Conservation (phyloP, 371 early-diverging fungal genomes). For the Syncephalis plumigaleata region DNA sequence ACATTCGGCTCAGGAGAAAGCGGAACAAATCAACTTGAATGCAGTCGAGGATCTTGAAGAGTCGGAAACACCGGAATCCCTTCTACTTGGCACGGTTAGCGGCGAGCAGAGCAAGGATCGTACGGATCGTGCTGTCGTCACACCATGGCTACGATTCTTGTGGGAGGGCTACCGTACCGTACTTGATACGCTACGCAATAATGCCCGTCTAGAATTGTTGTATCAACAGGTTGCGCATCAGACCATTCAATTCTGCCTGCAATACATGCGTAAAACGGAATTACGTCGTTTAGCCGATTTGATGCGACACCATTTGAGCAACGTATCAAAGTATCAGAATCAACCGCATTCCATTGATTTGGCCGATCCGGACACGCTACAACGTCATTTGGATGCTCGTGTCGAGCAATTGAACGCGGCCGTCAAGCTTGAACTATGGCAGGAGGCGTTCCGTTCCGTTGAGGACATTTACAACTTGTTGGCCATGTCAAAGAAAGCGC, state of each 20-base stretch:
- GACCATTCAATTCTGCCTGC: slow-evolving; percentile 91
- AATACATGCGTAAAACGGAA: slow-evolving; percentile 91
- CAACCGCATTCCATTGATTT: slow-evolving; percentile 87
- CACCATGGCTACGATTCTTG: slow-evolving; percentile 94
- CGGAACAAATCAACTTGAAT: slow-evolving; percentile 68
- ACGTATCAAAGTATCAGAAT: slow-evolving; percentile 80
- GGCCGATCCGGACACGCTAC: slow-evolving; percentile 88
- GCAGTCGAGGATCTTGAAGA: slow-evolving; percentile 90
- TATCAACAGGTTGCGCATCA: slow-evolving; percentile 71
- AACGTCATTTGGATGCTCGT: slow-evolving; percentile 88
- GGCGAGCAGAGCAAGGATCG: slow-evolving; percentile 89
- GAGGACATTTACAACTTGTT: slow-evolving; percentile 94
- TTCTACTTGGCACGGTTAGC: slow-evolving; percentile 84
- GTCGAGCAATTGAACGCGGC: slow-evolving; percentile 90
- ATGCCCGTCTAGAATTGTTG: slow-evolving; percentile 79
- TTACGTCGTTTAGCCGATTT: slow-evolving; percentile 94
- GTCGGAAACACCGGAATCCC: slow-evolving; percentile 88
- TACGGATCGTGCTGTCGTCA: slow-evolving; percentile 90
- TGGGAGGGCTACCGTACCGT: slow-evolving; percentile 97
- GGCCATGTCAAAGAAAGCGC: slow-evolving; percentile 74
- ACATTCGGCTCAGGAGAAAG: slow-evolving; percentile 78
- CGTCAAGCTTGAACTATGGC: slow-evolving; percentile 94
- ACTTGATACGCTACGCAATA: slow-evolving; percentile 91
- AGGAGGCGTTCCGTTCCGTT: slow-evolving; percentile 91
- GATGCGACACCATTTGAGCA: slow-evolving; percentile 82